Percentiles rank a stretch among this genome's conserved stretches.
phyloP scores from a whole-genome alignment of 2,329 filamentous ascomycete species.

The Immersiporthe knoxdaviesiana region DNA sequence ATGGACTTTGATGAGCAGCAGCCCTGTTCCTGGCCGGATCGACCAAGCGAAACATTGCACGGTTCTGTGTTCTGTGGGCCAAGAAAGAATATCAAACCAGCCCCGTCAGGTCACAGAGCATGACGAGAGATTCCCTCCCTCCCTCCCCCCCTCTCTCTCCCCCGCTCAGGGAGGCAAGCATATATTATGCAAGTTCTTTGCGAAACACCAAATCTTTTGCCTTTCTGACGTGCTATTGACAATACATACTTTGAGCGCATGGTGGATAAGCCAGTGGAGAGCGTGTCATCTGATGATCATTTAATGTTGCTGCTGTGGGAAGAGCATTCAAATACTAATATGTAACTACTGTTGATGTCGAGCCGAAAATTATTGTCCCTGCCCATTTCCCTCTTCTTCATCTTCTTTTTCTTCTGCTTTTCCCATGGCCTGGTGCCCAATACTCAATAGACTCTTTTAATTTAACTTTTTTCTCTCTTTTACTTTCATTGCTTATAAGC shows the following conservation, averaged over 20 bases:
- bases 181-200: neutral
- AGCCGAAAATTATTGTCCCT: neutral
- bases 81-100: constrained; percentile 13
- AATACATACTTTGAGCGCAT: constrained; percentile 10
- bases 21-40: neutral
- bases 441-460: neutral
- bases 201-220: constrained; percentile 18
- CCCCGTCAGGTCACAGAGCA: neutral
- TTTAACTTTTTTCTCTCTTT: neutral
- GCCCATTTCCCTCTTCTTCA: neutral
- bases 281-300: constrained; percentile 1
- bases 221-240: neutral
- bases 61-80: neutral
- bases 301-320: neutral
- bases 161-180: neutral
- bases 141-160: too few species aligned
- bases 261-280: neutral
- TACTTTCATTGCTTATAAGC: neutral
- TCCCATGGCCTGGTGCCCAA: constrained; percentile 20
- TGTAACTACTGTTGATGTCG: neutral
- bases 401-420: neutral
- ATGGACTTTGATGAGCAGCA: neutral
- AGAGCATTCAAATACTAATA: constrained; percentile 14
- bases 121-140: neutral
- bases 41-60: neutral